Evolutionary conservation across 768 basidiomycete species (phyloP), one percentile per base, ranked within the genome.

Genomic region (Leccinum longicurvipes): DNA sequence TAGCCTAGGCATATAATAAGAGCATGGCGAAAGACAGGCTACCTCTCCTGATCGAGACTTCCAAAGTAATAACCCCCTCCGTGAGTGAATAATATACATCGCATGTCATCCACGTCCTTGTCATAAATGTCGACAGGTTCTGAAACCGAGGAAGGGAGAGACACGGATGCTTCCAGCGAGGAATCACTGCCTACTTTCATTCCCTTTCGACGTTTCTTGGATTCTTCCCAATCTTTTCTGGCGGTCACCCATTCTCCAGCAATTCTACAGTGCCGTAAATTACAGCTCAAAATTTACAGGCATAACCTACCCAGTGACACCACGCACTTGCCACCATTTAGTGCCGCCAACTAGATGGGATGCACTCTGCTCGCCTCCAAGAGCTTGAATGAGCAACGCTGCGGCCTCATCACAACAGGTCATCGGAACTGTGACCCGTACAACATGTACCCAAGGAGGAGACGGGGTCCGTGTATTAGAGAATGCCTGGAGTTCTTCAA

Each of bases 321-420:
- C 87, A 41, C 95, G 85, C 31, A 95, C 93, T 72, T 97, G 95
- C 96, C 96, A 98, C 94, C 96, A 98, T 68, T 95, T 94, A 6
- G 84, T 82, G 1, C 96, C 96, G 11, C 96, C 96, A 4, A 93
- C 85, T 28, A 92, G 67, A 39, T 79, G 79, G 59, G 83, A 81
- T 47, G 80, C 82, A 14, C 82, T 77, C 39, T 88, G 82, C 63
- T 89, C 87, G n/a, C 95, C 94, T 2, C 94, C 93, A 8, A 97
- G 77, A 4, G 84, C 91, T 57, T 82, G 75, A 54, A 94, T 85
- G 47, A 98, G 78, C 60, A 84, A 72, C 1, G 71, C 68, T 5
- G 93, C 90, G 2, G 93, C 90, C 25, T 85, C 79, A 41, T 89
- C 82, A 63, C 93, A 93, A 45, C 77, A 83, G 0, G 83, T 76